Conservation (phyloP, 805 yeast genomes). For the Jamesozyma spencerorum region DNA sequence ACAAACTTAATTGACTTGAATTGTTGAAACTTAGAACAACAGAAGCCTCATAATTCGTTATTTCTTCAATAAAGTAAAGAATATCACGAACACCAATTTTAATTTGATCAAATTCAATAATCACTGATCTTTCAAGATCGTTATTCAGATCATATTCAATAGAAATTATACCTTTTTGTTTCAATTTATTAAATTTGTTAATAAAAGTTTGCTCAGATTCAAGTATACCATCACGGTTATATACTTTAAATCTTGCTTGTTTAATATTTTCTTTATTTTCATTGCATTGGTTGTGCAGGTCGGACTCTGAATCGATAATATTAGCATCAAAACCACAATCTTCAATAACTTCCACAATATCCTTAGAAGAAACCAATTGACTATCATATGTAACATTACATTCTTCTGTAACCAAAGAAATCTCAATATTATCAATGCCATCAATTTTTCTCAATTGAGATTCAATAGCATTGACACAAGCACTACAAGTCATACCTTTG, state of each 20-base stretch:
- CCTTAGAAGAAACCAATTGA: constrained; percentile 23
- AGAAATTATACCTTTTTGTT: not conserved
- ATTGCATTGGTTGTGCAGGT: no score
- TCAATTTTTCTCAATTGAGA: constrained; percentile 38
- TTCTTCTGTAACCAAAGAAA: constrained; percentile 69
- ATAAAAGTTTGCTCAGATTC: not conserved
- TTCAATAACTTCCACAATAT: constrained; percentile 49
- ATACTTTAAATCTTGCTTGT: not conserved
- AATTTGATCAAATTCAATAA: constrained; percentile 42
- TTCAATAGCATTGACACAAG: constrained; percentile 66
- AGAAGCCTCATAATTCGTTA: constrained; percentile 44
- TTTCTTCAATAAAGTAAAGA: constrained; percentile 40
- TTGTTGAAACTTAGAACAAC: constrained; percentile 42
- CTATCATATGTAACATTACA: constrained; percentile 49
- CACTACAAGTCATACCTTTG: constrained; percentile 86
- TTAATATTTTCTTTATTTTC: not conserved
- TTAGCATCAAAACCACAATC: constrained; percentile 65
- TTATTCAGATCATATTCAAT: not conserved
- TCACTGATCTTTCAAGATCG: constrained; percentile 5
- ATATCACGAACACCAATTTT: constrained; percentile 56
- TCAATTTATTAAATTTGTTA: not conserved
- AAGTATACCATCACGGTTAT: not conserved
- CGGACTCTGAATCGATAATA: not conserved
- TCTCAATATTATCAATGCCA: constrained; percentile 48
- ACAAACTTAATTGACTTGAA: constrained; percentile 56